Conservation (phyloP, 805 yeast genomes). For the Lipomyces spencermartinsiae region DNA sequence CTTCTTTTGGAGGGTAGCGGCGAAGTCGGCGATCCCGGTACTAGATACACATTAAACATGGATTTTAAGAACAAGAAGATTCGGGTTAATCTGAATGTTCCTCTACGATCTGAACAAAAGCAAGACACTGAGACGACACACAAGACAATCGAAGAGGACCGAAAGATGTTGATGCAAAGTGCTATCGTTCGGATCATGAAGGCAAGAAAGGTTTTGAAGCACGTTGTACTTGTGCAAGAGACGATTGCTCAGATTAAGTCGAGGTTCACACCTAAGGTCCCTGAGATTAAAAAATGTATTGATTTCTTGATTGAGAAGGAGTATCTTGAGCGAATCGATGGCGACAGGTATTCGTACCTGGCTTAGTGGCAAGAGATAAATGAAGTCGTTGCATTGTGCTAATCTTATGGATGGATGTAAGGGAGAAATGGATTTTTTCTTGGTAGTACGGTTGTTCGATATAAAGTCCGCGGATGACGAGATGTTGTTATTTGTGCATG, state of each 20-base stretch:
- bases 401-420: neutral
- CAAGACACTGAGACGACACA: constrained; percentile 76
- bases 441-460: neutral
- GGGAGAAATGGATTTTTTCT: neutral
- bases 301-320: constrained; percentile 85
- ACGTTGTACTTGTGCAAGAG: constrained; percentile 82
- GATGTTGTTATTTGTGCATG: neutral
- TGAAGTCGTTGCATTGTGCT: neutral
- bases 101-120: constrained; percentile 62
- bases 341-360: constrained; percentile 77
- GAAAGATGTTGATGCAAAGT: constrained; percentile 85
- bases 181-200: constrained; percentile 97
- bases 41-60: constrained; percentile 70
- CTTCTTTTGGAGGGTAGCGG: constrained; percentile 65
- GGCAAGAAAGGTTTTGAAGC: constrained; percentile 80
- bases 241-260: constrained; percentile 82
- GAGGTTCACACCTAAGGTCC: constrained; percentile 83
- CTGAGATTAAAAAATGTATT: constrained; percentile 86
- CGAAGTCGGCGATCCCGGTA: constrained; percentile 57
- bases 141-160: constrained; percentile 82
- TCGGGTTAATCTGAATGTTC: constrained; percentile 75
- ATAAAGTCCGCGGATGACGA: neutral
- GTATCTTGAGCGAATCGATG: constrained; percentile 77
- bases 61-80: constrained; percentile 87
- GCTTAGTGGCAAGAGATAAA: constrained; percentile 55